Base-by-base conservation (phyloP, 768 basidiomycete genomes). In the Asterophora lycoperdoides region DNA sequence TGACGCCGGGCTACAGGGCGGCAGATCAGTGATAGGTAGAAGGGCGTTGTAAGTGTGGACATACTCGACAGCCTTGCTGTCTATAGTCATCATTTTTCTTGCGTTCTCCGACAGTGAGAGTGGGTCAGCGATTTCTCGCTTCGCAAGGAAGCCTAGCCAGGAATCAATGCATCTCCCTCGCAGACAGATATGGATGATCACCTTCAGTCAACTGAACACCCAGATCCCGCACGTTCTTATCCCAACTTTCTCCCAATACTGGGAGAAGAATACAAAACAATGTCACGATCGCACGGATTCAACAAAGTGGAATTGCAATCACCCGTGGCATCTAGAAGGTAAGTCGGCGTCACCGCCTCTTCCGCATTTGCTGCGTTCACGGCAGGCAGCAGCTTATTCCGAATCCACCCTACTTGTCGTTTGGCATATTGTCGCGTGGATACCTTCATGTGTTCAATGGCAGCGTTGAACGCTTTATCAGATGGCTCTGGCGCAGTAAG, bases 391-490 rank as follows among this genome's bases (percentile, higher is more conserved):
- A 98, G 67, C 65, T 96, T 95, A 62, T 91, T 91, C 33, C 81
- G 76, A 40, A 98, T 84, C 96, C 96, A 99, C 30, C 85, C 82
- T 35, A 94, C 75, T 64, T 99, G 96, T 33, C 85, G 74, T 61
- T 88, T 91, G 0, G 96, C 91, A 62, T 98, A 99, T 65, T 93
- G 86, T 17, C 87, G 74, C 7, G 94, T 99, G 0, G 87, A 84
- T 0, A 77, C 65, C 64, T 97, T 96, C 84, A 93, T 94, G 8
- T 76, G 76, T 36, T 87, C 83, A 6, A 89, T 68, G 0, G 86
- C 87, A 11, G 69, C 67, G 3, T 66, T 50, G 59, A 85, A 87
- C 10, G 67, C 60, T 42, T 68, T 56, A 52, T 70, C 61, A 35
- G 73, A 61, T 2, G 66, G 65, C 11, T 71, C 58, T 8, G 74